Evolutionary conservation across 257 asterid genomes (phyloP).

Genomic region (Paraleonurus japonicus): DNA sequence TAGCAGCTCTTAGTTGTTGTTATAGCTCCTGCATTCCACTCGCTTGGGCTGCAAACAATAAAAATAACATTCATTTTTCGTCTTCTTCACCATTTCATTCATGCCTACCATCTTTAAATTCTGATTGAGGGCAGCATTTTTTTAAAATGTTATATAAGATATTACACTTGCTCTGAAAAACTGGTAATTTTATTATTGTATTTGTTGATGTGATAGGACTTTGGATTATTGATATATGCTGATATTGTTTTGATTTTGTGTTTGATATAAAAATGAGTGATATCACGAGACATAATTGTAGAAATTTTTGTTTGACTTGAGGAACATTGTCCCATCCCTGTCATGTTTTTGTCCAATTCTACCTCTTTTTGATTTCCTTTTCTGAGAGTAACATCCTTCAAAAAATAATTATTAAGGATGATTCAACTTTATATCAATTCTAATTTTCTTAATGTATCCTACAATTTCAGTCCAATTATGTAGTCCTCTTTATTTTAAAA

Average conservation of each 20-base stretch:
- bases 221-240: neutral
- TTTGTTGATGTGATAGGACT: neutral
- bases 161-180: too few relatives aligned
- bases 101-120: too few relatives aligned
- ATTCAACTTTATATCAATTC: neutral
- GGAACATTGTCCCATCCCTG: neutral
- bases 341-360: neutral
- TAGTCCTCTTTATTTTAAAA: too few relatives aligned
- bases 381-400: neutral
- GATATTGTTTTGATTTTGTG: neutral
- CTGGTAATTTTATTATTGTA: too few relatives aligned
- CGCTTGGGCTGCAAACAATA: constrained; percentile 86
- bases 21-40: constrained; percentile 65
- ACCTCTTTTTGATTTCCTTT: neutral
- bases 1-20: constrained; percentile 71
- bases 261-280: neutral
- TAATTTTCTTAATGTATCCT: neutral
- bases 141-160: too few relatives aligned
- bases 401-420: neutral
- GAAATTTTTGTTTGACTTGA: neutral
- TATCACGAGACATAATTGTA: too few relatives aligned
- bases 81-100: too few relatives aligned
- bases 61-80: neutral
- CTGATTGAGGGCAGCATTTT: too few relatives aligned
- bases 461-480: too few relatives aligned